phyloP scores from a whole-genome alignment of 2,329 filamentous ascomycete species.

The Dissoconium aciculare region DNA sequence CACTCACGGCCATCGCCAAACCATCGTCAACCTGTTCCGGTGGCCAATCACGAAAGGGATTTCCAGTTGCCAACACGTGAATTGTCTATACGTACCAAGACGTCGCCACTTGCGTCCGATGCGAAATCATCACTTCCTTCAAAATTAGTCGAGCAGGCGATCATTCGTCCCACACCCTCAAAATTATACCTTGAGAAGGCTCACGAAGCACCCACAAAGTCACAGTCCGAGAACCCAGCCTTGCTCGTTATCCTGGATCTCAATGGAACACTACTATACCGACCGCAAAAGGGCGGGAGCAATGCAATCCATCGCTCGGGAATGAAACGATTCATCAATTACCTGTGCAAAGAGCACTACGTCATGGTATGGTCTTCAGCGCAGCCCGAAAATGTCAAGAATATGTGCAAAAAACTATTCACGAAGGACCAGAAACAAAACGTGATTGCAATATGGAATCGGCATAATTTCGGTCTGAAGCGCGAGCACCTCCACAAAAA shows the following conservation, averaged over 20 bases:
- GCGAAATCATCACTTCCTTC: no score
- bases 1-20: no score
- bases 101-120: no score
- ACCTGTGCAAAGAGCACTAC: conserved; percentile 58
- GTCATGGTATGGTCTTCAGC: conserved; percentile 91
- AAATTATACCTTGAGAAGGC: conserved; percentile 12
- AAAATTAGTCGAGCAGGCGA: no score
- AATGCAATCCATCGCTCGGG: conserved; percentile 44
- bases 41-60: no score
- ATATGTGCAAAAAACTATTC: conserved; percentile 54
- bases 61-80: no score
- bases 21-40: no score
- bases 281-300: conserved; percentile 36
- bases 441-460: conserved; percentile 60
- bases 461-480: conserved; percentile 59
- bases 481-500: conserved; percentile 49
- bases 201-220: not conserved
- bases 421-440: conserved; percentile 35
- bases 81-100: no score
- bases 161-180: conserved; percentile 14
- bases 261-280: conserved; percentile 76
- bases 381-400: conserved; percentile 52
- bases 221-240: conserved; percentile 3
- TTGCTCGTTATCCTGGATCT: conserved; percentile 80
- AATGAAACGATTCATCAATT: conserved; percentile 53